A percentile compares a stretch with the other conserved stretches of the same genome.
Conservation (phyloP, 176 grass and related monocot genomes). For the Triticum monococcum region DNA sequence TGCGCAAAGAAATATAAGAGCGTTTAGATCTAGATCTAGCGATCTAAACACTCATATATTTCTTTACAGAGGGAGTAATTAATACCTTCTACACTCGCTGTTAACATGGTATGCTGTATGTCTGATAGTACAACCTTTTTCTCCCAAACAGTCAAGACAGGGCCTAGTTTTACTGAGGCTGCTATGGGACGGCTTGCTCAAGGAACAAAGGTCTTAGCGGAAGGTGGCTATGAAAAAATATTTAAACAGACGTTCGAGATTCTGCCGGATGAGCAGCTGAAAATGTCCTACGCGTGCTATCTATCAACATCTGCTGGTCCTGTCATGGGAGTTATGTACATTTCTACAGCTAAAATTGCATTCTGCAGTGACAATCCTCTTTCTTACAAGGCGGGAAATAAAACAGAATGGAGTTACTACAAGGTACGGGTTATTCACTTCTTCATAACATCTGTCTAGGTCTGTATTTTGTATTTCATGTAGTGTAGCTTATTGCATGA, state of each 20-base stretch:
- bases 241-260: conserved; percentile 82
- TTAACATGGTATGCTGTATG: not conserved
- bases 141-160: conserved; percentile 67
- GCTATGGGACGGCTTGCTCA: conserved; percentile 91
- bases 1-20: too few species aligned
- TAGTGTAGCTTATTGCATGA: not conserved
- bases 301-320: conserved; percentile 92
- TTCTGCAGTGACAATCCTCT: conserved; percentile 90
- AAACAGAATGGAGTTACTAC: conserved; percentile 95
- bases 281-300: conserved; percentile 76
- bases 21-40: too few species aligned
- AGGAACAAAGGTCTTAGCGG: conserved; percentile 88
- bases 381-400: conserved; percentile 80
- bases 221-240: conserved; percentile 95
- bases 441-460: conserved; percentile 18
- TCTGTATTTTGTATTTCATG: conserved; percentile 10
- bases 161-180: conserved; percentile 83
- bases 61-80: not conserved
- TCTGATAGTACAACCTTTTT: conserved; percentile 18
- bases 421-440: conserved; percentile 44
- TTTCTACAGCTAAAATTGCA: conserved; percentile 91
- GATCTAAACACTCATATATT: too few species aligned
- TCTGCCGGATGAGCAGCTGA: conserved; percentile 72
- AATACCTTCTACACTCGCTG: not conserved
- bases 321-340: conserved; percentile 89